Percentiles rank a stretch among this genome's conserved stretches.
Conservation (phyloP, 345 rosid species). For the Mangifera indica region DNA sequence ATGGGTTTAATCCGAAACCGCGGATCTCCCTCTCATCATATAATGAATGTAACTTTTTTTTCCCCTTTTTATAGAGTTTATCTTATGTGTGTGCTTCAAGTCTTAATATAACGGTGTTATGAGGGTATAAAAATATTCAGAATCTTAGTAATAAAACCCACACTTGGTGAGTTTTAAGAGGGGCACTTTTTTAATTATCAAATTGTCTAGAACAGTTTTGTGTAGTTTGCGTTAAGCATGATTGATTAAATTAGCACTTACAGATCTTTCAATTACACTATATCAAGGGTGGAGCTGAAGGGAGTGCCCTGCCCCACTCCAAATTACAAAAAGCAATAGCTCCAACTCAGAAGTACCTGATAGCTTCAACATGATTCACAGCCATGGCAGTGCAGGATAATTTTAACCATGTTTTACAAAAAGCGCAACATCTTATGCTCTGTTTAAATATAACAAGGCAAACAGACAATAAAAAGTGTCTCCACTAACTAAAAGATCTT, state of each 20-base stretch:
- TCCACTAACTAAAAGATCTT: conserved; percentile 24
- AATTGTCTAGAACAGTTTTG: too few species aligned
- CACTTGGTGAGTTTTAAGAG: too few species aligned
- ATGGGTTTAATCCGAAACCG: neutral
- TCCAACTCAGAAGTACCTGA: too few species aligned
- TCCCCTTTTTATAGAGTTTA: too few species aligned
- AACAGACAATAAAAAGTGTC: neutral
- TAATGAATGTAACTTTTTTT: neutral
- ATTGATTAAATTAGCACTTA: too few species aligned
- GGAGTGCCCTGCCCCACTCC: too few species aligned
- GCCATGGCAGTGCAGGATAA: neutral
- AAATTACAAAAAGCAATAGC: too few species aligned
- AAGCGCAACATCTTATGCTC: neutral
- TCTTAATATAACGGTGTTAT: neutral
- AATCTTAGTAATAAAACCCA: neutral
- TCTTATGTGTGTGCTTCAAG: neutral
- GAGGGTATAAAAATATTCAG: neutral
- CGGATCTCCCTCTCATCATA: neutral
- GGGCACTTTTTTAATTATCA: too few species aligned
- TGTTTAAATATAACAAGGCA: neutral
- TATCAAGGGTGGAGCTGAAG: too few species aligned
- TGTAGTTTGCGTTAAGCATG: too few species aligned
- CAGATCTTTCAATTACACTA: too few species aligned
- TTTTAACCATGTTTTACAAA: neutral
- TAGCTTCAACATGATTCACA: neutral